Conservation (phyloP, 2,329 filamentous ascomycete genomes). For the Zymoseptoria ardabiliae region DNA sequence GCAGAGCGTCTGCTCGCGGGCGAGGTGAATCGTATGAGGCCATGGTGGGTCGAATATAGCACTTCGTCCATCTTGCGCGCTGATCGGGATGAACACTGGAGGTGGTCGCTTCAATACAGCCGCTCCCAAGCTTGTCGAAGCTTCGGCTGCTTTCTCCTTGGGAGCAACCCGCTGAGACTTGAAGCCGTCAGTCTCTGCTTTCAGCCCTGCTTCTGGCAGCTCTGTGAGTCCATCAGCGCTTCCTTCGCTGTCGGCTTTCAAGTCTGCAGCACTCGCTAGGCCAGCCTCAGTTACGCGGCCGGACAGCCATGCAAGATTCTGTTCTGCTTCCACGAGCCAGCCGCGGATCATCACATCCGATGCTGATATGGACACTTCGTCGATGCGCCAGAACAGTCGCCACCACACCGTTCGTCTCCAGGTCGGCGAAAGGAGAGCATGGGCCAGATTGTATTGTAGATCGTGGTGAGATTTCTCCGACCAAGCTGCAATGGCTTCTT, state of each 20-base stretch:
- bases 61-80: slow-evolving; percentile 25
- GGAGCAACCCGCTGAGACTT: slow-evolving; percentile 2
- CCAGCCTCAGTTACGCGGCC: slow-evolving; percentile 66
- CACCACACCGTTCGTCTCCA: slow-evolving; percentile 87
- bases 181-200: slow-evolving; percentile 9
- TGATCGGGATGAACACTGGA: slow-evolving; percentile 19
- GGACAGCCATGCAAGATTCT: slow-evolving; percentile 72
- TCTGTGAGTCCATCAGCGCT: neutral
- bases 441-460: slow-evolving; percentile 69
- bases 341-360: slow-evolving; percentile 67
- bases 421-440: slow-evolving; percentile 64
- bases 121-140: neutral
- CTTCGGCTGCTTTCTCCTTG: slow-evolving; percentile 18
- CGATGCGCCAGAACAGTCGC: slow-evolving; percentile 91
- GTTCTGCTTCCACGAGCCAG: slow-evolving; percentile 73
- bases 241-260: slow-evolving; percentile 12
- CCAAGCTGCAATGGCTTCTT: slow-evolving; percentile 59
- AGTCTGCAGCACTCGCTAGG: slow-evolving; percentile 29
- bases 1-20: slow-evolving; percentile 47
- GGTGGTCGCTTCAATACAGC: slow-evolving; percentile 20
- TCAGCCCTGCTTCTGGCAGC: slow-evolving; percentile 5
- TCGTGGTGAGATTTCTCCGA: slow-evolving; percentile 75
- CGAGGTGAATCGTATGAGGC: slow-evolving; percentile 67
- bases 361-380: slow-evolving; percentile 80
- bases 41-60: slow-evolving; percentile 45